phyloP scores from a whole-genome alignment of 2,329 filamentous ascomycete species.

The Stemphylium vesicarium region DNA sequence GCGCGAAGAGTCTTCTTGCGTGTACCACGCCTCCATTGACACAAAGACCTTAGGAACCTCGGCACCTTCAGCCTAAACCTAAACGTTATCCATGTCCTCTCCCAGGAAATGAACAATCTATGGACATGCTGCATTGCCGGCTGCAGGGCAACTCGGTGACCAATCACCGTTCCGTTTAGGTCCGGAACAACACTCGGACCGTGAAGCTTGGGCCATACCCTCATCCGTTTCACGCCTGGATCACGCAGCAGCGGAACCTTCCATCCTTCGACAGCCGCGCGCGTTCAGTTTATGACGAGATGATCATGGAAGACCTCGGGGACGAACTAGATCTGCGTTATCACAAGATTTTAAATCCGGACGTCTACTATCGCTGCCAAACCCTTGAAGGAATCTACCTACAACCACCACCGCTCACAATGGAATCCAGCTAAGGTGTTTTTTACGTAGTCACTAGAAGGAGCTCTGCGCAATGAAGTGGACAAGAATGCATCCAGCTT shows the following conservation, averaged over 20 bases:
- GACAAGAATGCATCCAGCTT: constrained; percentile 36
- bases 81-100: background rate
- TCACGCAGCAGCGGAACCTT: constrained; percentile 10
- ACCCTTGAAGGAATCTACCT: constrained; percentile 31
- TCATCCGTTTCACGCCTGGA: constrained; percentile 5
- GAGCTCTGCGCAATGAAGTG: constrained; percentile 38
- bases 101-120: background rate
- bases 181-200: background rate
- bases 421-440: constrained; percentile 21
- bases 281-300: background rate
- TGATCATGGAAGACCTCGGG: constrained; percentile 38
- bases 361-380: constrained; percentile 44
- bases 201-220: background rate
- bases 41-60: background rate
- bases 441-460: constrained; percentile 33
- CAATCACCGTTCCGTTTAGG: constrained; percentile 2
- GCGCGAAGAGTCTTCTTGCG: no score
- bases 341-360: constrained; percentile 35
- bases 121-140: background rate
- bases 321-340: constrained; percentile 42
- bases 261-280: constrained; percentile 2
- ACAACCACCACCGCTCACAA: background rate
- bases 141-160: constrained; percentile 9
- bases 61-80: no score
- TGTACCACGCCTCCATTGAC: background rate